These are phyloP conservation scores for Chlorencoelia australis DNA, from an alignment of 2,329 filamentous ascomycete species.

Conservation along the genomic window DNA sequence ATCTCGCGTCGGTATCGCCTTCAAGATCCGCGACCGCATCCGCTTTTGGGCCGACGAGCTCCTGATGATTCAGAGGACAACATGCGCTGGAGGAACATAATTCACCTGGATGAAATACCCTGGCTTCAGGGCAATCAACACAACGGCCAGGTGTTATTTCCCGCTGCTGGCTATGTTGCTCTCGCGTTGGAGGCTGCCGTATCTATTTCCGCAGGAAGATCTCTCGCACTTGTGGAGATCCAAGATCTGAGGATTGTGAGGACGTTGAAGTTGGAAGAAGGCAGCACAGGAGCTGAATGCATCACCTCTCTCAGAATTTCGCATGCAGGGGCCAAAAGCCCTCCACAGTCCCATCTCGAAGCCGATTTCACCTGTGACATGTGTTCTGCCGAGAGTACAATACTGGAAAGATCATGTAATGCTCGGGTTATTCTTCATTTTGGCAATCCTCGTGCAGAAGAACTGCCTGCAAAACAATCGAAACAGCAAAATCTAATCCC, in stretches of 20 bases:
- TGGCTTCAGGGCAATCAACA: conserved; percentile 27
- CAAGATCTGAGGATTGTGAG: conserved; percentile 10
- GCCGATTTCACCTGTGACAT: background rate
- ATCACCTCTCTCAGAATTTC: conserved; percentile 7
- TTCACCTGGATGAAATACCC: conserved; percentile 17
- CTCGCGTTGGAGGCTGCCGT: conserved; percentile 25
- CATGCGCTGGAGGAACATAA: conserved; percentile 24
- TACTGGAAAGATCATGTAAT: no score
- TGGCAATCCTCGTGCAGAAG: no score
- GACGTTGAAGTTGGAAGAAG: conserved; percentile 13
- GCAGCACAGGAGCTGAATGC: conserved; percentile 11
- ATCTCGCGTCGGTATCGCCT: conserved; percentile 35
- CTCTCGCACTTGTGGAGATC: conserved; percentile 20
- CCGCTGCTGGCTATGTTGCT: conserved; percentile 22
- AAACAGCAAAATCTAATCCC: no score
- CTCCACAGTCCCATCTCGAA: background rate
- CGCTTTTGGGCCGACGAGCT: conserved; percentile 22
- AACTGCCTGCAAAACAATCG: no score
- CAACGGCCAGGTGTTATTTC: conserved; percentile 19
- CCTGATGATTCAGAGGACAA: conserved; percentile 13
- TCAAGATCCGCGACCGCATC: conserved; percentile 33
- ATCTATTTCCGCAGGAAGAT: conserved; percentile 3
- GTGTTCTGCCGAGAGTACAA: no score
- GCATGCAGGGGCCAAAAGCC: background rate
- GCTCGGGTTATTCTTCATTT: no score